These are phyloP conservation scores for Yamadazyma spencermartinsiae DNA, from an alignment of 1,139 yeast species.

Conservation along the genomic window DNA sequence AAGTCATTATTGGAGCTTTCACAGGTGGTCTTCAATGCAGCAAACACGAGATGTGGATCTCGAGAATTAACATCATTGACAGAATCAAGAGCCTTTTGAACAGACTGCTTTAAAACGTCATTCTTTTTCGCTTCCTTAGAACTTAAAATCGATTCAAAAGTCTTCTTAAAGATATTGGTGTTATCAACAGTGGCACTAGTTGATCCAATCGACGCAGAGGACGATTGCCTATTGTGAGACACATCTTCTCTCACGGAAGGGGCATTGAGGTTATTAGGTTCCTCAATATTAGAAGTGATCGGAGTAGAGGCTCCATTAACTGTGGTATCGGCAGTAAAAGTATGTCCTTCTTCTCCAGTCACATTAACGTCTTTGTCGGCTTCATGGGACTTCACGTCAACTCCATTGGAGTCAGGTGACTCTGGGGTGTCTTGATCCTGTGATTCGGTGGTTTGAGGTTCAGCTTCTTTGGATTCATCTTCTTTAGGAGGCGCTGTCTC, in stretches of 20 bases:
- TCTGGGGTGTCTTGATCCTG: no score
- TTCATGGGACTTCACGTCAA: no score
- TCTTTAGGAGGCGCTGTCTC: neutral
- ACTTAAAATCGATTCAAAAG: conserved; percentile 35
- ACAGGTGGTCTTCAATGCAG: conserved; percentile 43
- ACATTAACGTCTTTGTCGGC: neutral
- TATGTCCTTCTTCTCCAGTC: neutral
- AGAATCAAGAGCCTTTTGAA: conserved; percentile 40
- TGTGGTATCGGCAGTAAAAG: conserved; percentile 2
- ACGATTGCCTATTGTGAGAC: conserved; percentile 20
- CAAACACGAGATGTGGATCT: conserved; percentile 39
- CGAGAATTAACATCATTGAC: conserved; percentile 28
- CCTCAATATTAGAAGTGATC: conserved; percentile 15
- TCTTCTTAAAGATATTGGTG: conserved; percentile 38
- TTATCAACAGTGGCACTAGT: conserved; percentile 36
- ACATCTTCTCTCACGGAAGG: conserved; percentile 7
- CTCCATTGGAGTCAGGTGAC: no score
- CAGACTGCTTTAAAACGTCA: conserved; percentile 28
- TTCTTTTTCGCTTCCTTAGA: conserved; percentile 46
- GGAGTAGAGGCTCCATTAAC: conserved; percentile 4
- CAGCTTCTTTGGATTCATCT: neutral
- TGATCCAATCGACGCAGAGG: conserved; percentile 24
- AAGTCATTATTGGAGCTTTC: conserved; percentile 33
- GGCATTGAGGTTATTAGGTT: conserved; percentile 11
- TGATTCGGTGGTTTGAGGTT: neutral